Conservation (phyloP, 73 alveolate genomes). For the Tetrahymena borealis region DNA sequence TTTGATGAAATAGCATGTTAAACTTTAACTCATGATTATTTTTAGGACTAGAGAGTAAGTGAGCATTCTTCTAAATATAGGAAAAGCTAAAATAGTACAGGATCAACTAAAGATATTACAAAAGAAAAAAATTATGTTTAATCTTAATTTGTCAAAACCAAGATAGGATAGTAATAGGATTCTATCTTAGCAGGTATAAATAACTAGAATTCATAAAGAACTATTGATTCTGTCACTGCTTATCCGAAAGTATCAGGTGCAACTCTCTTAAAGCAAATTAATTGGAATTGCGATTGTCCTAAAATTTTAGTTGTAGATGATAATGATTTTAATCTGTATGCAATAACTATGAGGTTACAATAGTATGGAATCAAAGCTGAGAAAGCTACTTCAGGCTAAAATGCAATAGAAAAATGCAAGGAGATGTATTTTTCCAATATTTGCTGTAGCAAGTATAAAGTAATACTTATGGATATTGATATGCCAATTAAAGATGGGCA, state of each 20-base stretch:
- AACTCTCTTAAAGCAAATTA: not conserved
- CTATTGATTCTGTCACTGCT: too few species aligned
- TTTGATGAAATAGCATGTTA: too few species aligned
- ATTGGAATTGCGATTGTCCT: not conserved
- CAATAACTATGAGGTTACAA: not conserved
- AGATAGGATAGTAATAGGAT: too few species aligned
- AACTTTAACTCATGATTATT: too few species aligned
- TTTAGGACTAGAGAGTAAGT: too few species aligned
- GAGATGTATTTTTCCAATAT: not conserved
- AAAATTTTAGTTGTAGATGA: not conserved
- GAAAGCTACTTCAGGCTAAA: conserved; percentile 12
- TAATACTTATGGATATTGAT: conserved; percentile 42
- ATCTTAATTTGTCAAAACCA: too few species aligned
- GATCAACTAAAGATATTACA: too few species aligned
- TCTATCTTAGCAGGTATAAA: too few species aligned
- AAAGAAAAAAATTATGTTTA: too few species aligned
- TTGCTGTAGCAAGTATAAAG: not conserved
- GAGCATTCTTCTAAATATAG: too few species aligned
- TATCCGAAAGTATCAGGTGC: not conserved
- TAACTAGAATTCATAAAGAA: too few species aligned
- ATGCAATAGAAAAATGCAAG: conserved; percentile 7
- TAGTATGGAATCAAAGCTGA: not conserved
- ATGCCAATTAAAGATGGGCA: conserved; percentile 41
- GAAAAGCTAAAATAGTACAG: too few species aligned
- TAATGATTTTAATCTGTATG: not conserved